Evolutionary conservation across 257 asterid species (phyloP).

Genomic region (Solanum gandarillasii): DNA sequence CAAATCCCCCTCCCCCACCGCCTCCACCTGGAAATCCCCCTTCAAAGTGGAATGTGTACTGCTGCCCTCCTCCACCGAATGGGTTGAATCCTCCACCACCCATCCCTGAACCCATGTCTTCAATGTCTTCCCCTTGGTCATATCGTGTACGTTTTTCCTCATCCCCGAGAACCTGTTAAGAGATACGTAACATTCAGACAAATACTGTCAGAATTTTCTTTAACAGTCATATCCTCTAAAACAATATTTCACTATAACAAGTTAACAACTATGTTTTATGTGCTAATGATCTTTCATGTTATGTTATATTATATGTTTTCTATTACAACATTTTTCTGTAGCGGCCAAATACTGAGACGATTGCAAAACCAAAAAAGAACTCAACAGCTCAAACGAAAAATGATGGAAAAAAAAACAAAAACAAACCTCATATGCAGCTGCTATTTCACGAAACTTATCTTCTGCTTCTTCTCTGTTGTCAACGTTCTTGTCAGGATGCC

Average conservation of each 20-base stretch:
- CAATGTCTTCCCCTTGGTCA: slow-evolving; percentile 82
- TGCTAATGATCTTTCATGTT: neutral
- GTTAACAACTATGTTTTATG: neutral
- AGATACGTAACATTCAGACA: neutral
- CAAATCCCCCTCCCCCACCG: slow-evolving; percentile 37
- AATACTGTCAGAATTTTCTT: neutral
- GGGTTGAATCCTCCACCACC: slow-evolving; percentile 63
- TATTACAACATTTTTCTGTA: neutral
- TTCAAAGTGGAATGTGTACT: slow-evolving; percentile 69
- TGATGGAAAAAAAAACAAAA: neutral
- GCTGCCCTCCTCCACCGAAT: slow-evolving; percentile 55
- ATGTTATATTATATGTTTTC: neutral
- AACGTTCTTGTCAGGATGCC: slow-evolving; percentile 95
- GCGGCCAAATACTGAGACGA: neutral
- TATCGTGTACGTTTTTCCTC: slow-evolving; percentile 79
- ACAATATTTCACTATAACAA: neutral
- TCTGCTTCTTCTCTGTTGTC: slow-evolving; percentile 94
- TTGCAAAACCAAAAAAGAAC: neutral
- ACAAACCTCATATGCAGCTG: slow-evolving; percentile 89
- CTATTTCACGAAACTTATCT: slow-evolving; percentile 79
- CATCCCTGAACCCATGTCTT: slow-evolving; percentile 56
- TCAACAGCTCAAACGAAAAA: neutral
- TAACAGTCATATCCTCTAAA: neutral
- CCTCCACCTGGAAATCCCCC: slow-evolving; percentile 65
- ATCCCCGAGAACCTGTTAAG: slow-evolving; percentile 59